Percentiles rank a stretch among this genome's conserved stretches.
Evolutionary conservation across 192 early-diverging fungal species (phyloP).

Genomic region (Radiomyces spectabilis): DNA sequence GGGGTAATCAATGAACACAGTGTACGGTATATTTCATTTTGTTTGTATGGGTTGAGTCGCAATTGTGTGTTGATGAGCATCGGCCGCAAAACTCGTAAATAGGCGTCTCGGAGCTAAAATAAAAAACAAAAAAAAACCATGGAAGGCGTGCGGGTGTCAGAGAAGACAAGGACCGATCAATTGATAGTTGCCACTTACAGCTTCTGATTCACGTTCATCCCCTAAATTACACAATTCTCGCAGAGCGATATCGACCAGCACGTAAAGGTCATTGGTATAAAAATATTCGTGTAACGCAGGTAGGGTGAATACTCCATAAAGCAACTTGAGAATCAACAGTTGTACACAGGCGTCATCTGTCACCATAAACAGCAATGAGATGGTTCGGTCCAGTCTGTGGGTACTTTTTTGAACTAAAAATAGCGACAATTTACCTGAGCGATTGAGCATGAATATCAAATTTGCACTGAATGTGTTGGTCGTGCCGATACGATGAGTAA

Average conservation of each 20-base stretch:
- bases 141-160: background rate
- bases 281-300: conserved; percentile 60
- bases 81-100: conserved; percentile 57
- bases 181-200: background rate
- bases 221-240: conserved; percentile 71
- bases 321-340: conserved; percentile 58
- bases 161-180: background rate
- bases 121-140: background rate
- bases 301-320: conserved; percentile 63
- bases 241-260: conserved; percentile 81
- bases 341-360: conserved; percentile 45
- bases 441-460: conserved; percentile 88
- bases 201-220: conserved; percentile 16
- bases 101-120: conserved; percentile 52
- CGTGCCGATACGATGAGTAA: conserved; percentile 42
- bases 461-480: conserved; percentile 84
- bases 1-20: conserved; percentile 34
- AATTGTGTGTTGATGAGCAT: conserved; percentile 59
- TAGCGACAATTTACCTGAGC: conserved; percentile 68
- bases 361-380: background rate
- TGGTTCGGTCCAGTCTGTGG: too few species aligned
- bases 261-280: conserved; percentile 88
- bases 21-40: conserved; percentile 34
- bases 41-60: conserved; percentile 34
- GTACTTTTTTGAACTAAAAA: too few species aligned